A percentile compares a stretch with the other conserved stretches of the same genome.
Evolutionary conservation across 768 basidiomycete species (phyloP).

Genomic region (Suillus lakei): DNA sequence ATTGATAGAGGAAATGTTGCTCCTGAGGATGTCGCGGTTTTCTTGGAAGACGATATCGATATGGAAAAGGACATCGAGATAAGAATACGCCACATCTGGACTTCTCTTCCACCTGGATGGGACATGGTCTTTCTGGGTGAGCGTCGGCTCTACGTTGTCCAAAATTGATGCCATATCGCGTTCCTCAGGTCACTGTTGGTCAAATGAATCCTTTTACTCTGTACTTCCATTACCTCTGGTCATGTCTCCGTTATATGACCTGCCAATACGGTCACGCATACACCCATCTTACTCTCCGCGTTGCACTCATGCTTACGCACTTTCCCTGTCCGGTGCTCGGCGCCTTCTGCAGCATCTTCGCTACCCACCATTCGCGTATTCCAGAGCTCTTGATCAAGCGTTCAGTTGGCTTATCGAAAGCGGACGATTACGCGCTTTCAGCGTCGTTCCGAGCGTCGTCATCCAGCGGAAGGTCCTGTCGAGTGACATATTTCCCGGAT

Average conservation of each 20-base stretch:
- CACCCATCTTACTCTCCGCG: conserved; percentile 66
- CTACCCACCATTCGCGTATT: conserved; percentile 73
- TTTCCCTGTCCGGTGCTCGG: conserved; percentile 57
- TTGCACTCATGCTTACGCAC: conserved; percentile 76
- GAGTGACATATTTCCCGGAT: conserved; percentile 57
- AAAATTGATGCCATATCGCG: conserved; percentile 10
- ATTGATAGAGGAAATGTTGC: conserved; percentile 32
- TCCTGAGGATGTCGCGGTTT: conserved; percentile 45
- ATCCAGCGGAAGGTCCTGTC: conserved; percentile 62
- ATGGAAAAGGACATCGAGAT: conserved; percentile 66
- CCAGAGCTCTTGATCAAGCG: conserved; percentile 78
- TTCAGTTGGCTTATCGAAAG: conserved; percentile 67
- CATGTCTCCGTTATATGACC: conserved; percentile 8
- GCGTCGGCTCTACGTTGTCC: conserved; percentile 16
- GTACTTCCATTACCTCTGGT: conserved; percentile 32
- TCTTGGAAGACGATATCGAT: conserved; percentile 83
- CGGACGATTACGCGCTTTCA: conserved; percentile 60
- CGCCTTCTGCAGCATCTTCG: conserved; percentile 63
- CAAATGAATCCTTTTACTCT: conserved; percentile 59
- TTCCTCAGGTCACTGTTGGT: conserved; percentile 78
- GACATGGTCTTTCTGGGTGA: conserved; percentile 75
- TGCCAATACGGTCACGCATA: conserved; percentile 30
- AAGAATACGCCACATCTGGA: conserved; percentile 52
- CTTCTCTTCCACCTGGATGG: conserved; percentile 61
- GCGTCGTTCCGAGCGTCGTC: conserved; percentile 68